Percentiles rank a stretch among this genome's conserved stretches.
Evolutionary conservation across 129 eudicot species (phyloP).

Genomic region (Ambrosia artemisiifolia): DNA sequence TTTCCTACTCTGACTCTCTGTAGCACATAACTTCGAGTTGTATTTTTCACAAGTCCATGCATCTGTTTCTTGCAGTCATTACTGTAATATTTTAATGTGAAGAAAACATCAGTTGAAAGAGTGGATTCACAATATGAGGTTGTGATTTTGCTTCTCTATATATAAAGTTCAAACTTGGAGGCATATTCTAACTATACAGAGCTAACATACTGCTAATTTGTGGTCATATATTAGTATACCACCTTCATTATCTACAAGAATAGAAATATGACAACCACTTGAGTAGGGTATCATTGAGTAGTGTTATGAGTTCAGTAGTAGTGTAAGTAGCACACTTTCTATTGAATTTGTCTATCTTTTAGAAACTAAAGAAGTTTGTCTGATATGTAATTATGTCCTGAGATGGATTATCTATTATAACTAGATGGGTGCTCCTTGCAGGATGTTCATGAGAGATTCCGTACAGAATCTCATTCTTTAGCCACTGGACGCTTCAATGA

Average conservation of each 20-base stretch:
- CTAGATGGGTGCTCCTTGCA: slow-evolving; percentile 35
- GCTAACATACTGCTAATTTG: no score
- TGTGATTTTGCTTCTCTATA: neutral
- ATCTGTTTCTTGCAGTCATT: neutral
- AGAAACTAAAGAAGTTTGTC: slow-evolving; percentile 3
- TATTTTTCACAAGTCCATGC: neutral
- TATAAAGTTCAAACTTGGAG: neutral
- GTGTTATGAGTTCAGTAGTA: neutral
- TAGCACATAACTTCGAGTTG: neutral
- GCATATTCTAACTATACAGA: neutral
- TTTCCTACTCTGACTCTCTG: neutral
- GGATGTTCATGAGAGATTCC: slow-evolving; percentile 96
- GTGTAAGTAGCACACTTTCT: neutral
- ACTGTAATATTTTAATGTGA: neutral
- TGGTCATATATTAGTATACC: neutral
- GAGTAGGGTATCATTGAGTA: neutral
- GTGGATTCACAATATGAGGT: neutral
- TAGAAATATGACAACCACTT: neutral
- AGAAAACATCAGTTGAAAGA: neutral
- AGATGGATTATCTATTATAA: neutral
- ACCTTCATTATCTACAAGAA: neutral
- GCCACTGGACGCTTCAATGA: slow-evolving; percentile 92
- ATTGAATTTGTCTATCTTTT: neutral
- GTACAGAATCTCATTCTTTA: slow-evolving; percentile 82
- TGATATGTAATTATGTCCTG: neutral